Percentiles rank a stretch among this genome's conserved stretches.
phyloP scores from a whole-genome alignment of 1,284 basidiomycete species.

The Melampsora occidentalis region DNA sequence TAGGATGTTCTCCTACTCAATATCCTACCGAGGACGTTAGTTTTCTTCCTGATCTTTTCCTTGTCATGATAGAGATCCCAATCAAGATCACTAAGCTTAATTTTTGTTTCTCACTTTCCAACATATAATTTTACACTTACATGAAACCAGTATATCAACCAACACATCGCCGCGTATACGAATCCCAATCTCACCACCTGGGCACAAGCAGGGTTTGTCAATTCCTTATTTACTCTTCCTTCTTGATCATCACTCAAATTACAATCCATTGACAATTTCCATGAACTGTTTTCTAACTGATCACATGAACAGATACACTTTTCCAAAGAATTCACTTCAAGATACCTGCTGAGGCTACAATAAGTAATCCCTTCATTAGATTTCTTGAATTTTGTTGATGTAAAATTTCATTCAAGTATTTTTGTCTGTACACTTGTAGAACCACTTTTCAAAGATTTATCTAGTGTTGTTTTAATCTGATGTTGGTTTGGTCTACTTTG shows the following conservation, averaged over 20 bases:
- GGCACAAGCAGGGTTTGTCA: conserved; percentile 38
- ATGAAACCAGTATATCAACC: conserved; percentile 29
- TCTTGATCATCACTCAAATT: background rate
- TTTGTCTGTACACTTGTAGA: no score
- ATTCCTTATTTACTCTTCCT: background rate
- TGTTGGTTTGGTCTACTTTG: no score
- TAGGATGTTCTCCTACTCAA: conserved; percentile 39
- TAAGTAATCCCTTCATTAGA: no score
- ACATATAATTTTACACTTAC: no score
- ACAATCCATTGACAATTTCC: background rate
- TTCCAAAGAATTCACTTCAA: conserved; percentile 12
- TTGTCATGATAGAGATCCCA: background rate
- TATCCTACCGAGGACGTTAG: conserved; percentile 38
- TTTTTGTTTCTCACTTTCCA: no score
- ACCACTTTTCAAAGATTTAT: no score
- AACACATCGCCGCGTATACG: conserved; percentile 39
- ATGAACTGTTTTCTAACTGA: background rate
- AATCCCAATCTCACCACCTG: conserved; percentile 42
- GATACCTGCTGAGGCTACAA: background rate
- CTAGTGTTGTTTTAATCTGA: no score
- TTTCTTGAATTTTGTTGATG: no score
- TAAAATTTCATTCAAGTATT: no score
- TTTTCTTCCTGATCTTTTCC: background rate
- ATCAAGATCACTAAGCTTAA: background rate
- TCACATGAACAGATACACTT: background rate